Base-by-base conservation (phyloP, 2,329 filamentous ascomycete genomes). In the Ambrosiella cleistominuta region DNA sequence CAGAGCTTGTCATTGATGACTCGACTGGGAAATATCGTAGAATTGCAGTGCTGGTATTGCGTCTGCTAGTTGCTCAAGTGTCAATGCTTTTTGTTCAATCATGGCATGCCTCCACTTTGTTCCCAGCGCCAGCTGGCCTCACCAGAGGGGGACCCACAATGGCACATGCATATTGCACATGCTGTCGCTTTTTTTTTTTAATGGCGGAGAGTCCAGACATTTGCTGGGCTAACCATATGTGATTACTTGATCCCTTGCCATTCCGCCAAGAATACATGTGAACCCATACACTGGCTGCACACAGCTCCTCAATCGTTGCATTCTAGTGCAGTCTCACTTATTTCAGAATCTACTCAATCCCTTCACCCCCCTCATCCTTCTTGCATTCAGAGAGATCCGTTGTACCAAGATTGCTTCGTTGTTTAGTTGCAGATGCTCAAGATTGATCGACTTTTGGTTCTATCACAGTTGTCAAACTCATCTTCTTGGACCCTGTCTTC, bases 121-220 rank as follows among this genome's bases (percentile, higher is more conserved):
- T 27, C 4, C 55, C 53, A 37, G 58, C 58, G 54, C 54, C 51
- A 57, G 45, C 50, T 60, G 50, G 49, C 50, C 58, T 57, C 50
- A 53, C 42, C n/a, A 19, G 12, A 57, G 27, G 27, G 27, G 27
- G 27, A 27, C 27, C 4, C 27, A 3, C 27, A 3, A 27, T 27
- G 27, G 4, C 2, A 27, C 27, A 27, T 27, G 27, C 27, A 27
- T 5, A 27, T 27, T 27, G 27, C 27, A 27, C 27, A 27, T 27
- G 27, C 27, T 27, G 27, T 27, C 27, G 27, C 27, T 27, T 27
- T 27, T 27, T 27, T 19, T 19, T 27, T 27, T 27, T 27, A 3
- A 27, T 27, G 27, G 27, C 27, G 27, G 27, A 27, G 4, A 27
- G 27, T 27, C 27, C 3, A 27, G 27, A 27, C 27, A 27, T 27